Conservation (phyloP, 148 eudicot genomes). For the Cornus florida region DNA sequence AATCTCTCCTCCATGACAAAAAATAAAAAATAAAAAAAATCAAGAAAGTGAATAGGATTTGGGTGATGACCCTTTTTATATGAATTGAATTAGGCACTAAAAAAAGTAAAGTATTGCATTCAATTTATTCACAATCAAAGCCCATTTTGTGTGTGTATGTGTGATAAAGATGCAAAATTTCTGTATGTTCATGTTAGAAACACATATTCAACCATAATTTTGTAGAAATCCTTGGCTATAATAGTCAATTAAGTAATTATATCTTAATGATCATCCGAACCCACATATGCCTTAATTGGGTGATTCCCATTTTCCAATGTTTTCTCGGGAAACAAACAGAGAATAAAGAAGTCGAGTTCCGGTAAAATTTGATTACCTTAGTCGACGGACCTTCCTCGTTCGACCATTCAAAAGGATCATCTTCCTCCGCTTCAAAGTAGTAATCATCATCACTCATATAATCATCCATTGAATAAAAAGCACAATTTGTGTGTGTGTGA, state of each 20-base stretch:
- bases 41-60: no score
- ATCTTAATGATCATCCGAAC: background rate
- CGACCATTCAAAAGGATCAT: constrained; percentile 1
- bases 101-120: no score
- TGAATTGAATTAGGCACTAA: no score
- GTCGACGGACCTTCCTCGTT: constrained; percentile 23
- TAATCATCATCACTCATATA: constrained; percentile 34
- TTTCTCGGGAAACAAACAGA: background rate
- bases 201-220: background rate
- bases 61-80: no score
- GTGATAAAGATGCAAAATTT: background rate
- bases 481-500: no score
- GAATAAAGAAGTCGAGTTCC: background rate
- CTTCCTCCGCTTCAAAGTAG: constrained; percentile 30
- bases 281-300: no score
- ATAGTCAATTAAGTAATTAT: background rate
- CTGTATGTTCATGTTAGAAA: background rate
- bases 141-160: background rate
- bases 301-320: background rate
- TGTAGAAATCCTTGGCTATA: background rate
- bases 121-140: background rate
- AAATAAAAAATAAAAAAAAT: no score
- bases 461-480: constrained; percentile 31
- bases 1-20: background rate
- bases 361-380: constrained; percentile 29